These are phyloP conservation scores for Ostreobium quekettii DNA, from an alignment of 139 green algal genomes.

Conservation along the genomic window DNA sequence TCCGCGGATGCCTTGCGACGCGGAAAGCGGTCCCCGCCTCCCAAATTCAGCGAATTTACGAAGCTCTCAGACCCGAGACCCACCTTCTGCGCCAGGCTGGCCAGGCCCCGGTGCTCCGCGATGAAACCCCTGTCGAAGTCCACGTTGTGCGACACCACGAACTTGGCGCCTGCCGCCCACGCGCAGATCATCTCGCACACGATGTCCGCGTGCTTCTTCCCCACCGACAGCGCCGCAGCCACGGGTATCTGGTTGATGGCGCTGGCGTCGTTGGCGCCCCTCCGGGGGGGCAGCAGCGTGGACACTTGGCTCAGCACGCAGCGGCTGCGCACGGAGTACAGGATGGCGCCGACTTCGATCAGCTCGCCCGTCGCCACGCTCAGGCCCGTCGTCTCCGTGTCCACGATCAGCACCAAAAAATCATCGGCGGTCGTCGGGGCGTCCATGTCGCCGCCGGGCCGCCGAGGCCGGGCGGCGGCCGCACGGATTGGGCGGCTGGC, in stretches of 20 bases:
- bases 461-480: too few relatives aligned
- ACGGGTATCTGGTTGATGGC: slow-evolving; percentile 15
- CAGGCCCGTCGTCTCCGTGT: not conserved
- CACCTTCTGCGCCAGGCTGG: not conserved
- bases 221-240: slow-evolving; percentile 2
- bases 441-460: too few relatives aligned
- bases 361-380: not conserved
- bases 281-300: not conserved
- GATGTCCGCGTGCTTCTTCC: too few relatives aligned
- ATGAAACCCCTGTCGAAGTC: slow-evolving; percentile 1
- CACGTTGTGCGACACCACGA: slow-evolving; percentile 3
- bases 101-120: not conserved
- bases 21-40: too few relatives aligned
- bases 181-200: not conserved
- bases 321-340: slow-evolving; percentile 11
- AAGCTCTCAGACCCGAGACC: too few relatives aligned
- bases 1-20: too few relatives aligned
- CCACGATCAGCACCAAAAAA: slow-evolving; percentile 1
- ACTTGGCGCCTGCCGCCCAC: slow-evolving; percentile 3
- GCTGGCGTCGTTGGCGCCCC: not conserved
- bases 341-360: slow-evolving; percentile 6
- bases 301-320: slow-evolving; percentile 1
- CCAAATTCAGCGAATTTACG: too few relatives aligned
- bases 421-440: not conserved
- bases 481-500: too few relatives aligned